Conservation (phyloP, 805 yeast genomes). For the Cyberlindnera veronae region DNA sequence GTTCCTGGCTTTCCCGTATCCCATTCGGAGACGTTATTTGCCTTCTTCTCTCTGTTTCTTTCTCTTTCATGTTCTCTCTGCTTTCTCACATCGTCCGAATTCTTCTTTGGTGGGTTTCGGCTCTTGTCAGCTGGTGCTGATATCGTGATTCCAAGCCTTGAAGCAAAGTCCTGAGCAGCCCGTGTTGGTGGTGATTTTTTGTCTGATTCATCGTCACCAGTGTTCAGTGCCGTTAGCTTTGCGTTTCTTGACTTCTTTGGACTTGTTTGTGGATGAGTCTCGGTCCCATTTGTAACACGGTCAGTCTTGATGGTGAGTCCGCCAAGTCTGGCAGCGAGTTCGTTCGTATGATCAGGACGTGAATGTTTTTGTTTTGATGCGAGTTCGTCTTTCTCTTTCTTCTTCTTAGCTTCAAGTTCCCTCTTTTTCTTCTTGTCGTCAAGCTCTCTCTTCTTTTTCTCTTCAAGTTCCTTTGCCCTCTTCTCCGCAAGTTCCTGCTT, state of each 20-base stretch:
- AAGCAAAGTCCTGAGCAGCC: conserved; percentile 23
- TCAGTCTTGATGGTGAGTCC: neutral
- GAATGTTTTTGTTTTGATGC: too few species aligned
- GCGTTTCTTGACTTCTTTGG: conserved; percentile 1
- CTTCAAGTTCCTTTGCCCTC: neutral
- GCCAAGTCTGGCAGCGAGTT: conserved; percentile 1
- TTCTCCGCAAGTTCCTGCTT: neutral
- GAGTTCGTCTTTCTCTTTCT: neutral
- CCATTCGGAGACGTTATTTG: conserved; percentile 10
- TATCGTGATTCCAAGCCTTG: conserved; percentile 22
- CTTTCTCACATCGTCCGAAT: neutral
- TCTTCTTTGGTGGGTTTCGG: conserved; percentile 2
- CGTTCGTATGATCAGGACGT: too few species aligned
- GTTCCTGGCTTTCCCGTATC: conserved; percentile 13
- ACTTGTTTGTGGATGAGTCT: neutral
- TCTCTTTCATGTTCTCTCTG: conserved; percentile 12
- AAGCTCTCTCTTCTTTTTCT: neutral
- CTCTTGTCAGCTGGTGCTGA: neutral
- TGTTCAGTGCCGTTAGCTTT: neutral
- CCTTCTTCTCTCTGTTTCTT: conserved; percentile 10
- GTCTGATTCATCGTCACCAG: conserved; percentile 13
- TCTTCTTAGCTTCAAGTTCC: neutral
- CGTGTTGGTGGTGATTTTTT: conserved; percentile 19
- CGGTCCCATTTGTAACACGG: neutral
- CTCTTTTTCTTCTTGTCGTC: neutral